Conservation (phyloP, 306 rosid species). For the Elaeagnus macrophylla region DNA sequence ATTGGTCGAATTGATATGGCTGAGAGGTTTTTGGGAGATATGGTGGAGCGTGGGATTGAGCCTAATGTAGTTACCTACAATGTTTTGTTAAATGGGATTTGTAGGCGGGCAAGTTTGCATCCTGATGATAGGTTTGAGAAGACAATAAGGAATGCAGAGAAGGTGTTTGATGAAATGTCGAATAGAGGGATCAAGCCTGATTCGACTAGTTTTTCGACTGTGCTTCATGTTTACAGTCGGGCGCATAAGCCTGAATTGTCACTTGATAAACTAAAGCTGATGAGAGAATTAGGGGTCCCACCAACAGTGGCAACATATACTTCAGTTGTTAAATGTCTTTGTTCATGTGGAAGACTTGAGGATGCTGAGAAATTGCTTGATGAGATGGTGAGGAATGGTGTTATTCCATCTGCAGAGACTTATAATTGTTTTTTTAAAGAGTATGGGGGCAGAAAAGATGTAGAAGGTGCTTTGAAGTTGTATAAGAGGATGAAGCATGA, state of each 20-base stretch:
- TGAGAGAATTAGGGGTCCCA: conserved; percentile 63
- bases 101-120: conserved; percentile 71
- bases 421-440: too few species aligned
- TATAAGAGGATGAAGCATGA: too few species aligned
- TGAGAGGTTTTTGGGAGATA: conserved; percentile 46
- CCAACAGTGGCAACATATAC: conserved; percentile 68
- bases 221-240: conserved; percentile 87
- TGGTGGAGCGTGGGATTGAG: conserved; percentile 54
- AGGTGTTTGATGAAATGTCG: conserved; percentile 69
- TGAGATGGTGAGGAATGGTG: too few species aligned
- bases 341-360: too few species aligned
- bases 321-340: conserved; percentile 56
- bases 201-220: conserved; percentile 68
- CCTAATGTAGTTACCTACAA: conserved; percentile 77
- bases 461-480: too few species aligned
- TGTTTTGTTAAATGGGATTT: conserved; percentile 72
- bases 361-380: too few species aligned
- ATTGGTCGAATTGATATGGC: conserved; percentile 46
- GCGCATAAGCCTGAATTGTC: conserved; percentile 72
- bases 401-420: too few species aligned
- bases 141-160: conserved; percentile 58
- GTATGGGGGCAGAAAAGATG: too few species aligned
- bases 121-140: conserved; percentile 79
- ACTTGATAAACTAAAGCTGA: conserved; percentile 55
- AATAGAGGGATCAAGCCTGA: conserved; percentile 73